phyloP scores from a whole-genome alignment of 2,329 filamentous ascomycete species.

The Neoscytalidium dimidiatum region DNA sequence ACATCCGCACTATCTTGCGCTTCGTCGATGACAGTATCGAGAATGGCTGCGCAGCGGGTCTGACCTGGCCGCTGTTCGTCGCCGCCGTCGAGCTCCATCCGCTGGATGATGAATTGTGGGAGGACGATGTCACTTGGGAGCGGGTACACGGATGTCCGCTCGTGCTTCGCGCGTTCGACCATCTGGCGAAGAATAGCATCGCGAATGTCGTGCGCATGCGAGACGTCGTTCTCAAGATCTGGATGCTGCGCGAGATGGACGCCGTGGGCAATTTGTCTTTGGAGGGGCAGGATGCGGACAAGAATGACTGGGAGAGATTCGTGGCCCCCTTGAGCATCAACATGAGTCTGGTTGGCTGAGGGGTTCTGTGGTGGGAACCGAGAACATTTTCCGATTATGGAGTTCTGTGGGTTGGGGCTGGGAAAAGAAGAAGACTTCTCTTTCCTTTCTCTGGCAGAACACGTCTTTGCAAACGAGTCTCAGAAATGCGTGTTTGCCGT shows the following conservation, averaged over 20 bases:
- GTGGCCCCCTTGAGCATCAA: slow-evolving; percentile 45
- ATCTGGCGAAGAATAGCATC: slow-evolving; percentile 42
- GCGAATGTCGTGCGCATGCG: slow-evolving; percentile 49
- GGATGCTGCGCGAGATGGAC: slow-evolving; percentile 46
- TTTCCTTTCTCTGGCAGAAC: background rate
- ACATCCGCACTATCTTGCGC: slow-evolving; percentile 38
- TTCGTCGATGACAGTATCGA: slow-evolving; percentile 37
- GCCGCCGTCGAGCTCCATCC: slow-evolving; percentile 45
- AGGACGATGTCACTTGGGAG: slow-evolving; percentile 23
- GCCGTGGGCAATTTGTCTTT: slow-evolving; percentile 19
- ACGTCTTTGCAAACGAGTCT: no score
- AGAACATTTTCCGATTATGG: no score
- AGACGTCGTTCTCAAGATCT: slow-evolving; percentile 51
- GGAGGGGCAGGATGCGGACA: slow-evolving; percentile 26
- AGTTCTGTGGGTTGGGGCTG: background rate
- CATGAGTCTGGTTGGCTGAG: slow-evolving; percentile 38
- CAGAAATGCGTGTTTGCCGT: no score
- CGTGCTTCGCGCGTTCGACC: slow-evolving; percentile 43
- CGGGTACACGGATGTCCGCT: slow-evolving; percentile 39
- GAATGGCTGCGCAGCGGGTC: slow-evolving; percentile 34
- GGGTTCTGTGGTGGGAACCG: background rate
- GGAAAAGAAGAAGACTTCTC: background rate
- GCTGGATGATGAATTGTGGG: slow-evolving; percentile 38
- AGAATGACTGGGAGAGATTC: slow-evolving; percentile 47
- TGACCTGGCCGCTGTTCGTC: slow-evolving; percentile 48